Evolutionary conservation across 2,329 filamentous ascomycete species (phyloP).

Genomic region (Diaporthe citri): DNA sequence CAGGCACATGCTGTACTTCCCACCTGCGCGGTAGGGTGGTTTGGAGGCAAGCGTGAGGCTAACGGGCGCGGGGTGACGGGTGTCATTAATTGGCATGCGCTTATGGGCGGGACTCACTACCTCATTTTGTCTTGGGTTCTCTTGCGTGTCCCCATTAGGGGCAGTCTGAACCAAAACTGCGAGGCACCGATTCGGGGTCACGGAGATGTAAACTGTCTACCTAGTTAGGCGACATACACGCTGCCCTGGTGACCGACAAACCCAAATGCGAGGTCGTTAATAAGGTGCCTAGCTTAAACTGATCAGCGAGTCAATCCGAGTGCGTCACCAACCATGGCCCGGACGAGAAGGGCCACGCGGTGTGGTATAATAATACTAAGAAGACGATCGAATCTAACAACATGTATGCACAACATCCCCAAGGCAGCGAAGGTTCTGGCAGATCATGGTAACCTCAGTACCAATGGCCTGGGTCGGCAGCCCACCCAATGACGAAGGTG

Average conservation of each 20-base stretch:
- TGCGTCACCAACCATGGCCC: not conserved
- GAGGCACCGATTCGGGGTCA: not conserved
- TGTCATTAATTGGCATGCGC: not conserved
- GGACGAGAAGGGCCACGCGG: not conserved
- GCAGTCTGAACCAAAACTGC: not conserved
- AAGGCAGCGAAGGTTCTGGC: slow-evolving; percentile 18
- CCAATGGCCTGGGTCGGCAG: slow-evolving; percentile 19
- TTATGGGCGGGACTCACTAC: not conserved
- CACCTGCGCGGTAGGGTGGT: too few species aligned
- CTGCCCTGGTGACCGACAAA: not conserved
- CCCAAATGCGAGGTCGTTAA: not conserved
- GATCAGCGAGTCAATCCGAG: slow-evolving; percentile 3
- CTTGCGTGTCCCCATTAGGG: not conserved
- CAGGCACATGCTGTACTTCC: not conserved
- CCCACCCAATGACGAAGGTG: slow-evolving; percentile 27
- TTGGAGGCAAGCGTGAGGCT: slow-evolving; percentile 13
- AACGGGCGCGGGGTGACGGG: slow-evolving; percentile 4
- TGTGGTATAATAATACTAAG: not conserved
- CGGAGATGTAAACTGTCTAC: not conserved
- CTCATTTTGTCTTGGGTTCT: not conserved
- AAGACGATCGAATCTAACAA: not conserved
- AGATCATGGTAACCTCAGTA: slow-evolving; percentile 32
- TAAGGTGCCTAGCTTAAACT: not conserved
- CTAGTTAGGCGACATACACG: too few species aligned
- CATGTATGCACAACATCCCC: slow-evolving; percentile 27